Conservation (phyloP, 1,284 basidiomycete species). For the Salmacisia buchloeana region DNA sequence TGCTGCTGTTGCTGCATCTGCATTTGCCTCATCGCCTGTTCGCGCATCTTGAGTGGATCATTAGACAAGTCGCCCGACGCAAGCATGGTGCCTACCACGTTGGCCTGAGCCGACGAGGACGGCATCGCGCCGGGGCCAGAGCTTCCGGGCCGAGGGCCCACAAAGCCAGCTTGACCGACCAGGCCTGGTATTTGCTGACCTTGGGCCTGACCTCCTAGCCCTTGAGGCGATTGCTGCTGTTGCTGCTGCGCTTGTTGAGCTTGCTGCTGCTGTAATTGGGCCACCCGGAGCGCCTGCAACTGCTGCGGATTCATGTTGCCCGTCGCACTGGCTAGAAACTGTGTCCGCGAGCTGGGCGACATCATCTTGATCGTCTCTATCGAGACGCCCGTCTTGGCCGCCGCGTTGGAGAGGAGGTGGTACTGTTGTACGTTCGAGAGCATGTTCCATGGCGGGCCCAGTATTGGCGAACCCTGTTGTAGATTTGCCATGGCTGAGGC, state of each 20-base stretch:
- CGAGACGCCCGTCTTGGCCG: slow-evolving; percentile 37
- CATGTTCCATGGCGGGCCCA: not conserved
- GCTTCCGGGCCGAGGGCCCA: too few relatives aligned
- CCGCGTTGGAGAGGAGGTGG: slow-evolving; percentile 32
- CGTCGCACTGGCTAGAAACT: not conserved
- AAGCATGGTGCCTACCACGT: too few relatives aligned
- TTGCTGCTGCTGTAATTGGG: slow-evolving; percentile 13
- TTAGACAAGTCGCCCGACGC: too few relatives aligned
- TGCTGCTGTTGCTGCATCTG: not conserved
- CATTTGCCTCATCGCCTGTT: not conserved
- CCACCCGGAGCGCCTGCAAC: slow-evolving; percentile 1
- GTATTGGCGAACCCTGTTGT: not conserved
- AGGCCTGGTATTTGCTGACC: too few relatives aligned
- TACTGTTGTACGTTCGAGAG: not conserved
- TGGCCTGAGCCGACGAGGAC: too few relatives aligned
- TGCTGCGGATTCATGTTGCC: not conserved
- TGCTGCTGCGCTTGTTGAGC: slow-evolving; percentile 7
- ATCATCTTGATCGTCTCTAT: slow-evolving; percentile 46
- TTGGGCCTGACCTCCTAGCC: too few relatives aligned
- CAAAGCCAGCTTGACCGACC: too few relatives aligned
- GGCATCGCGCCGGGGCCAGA: too few relatives aligned
- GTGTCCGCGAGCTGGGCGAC: slow-evolving; percentile 27
- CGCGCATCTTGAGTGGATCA: too few relatives aligned
- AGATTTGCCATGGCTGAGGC: not conserved
- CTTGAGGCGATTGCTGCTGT: not conserved